phyloP scores from a whole-genome alignment of 176 grass and related monocot genomes.

The Coix lacrymajobi region DNA sequence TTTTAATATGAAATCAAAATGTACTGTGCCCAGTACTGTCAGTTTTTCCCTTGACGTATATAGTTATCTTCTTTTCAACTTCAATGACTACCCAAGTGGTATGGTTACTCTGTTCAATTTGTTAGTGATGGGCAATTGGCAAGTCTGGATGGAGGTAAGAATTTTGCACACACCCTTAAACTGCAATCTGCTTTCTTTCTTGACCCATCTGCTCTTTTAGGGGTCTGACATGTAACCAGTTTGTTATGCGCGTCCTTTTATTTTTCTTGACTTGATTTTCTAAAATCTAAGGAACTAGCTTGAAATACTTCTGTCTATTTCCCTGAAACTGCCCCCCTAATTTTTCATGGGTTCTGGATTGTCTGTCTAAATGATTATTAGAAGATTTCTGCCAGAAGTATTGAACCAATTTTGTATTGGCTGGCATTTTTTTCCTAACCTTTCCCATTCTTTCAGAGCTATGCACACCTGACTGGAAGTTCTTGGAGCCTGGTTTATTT shows the following conservation, averaged over 20 bases:
- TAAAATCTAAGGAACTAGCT: background rate
- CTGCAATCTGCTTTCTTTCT: background rate
- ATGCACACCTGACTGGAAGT: slow-evolving; percentile 80
- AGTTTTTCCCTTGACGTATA: slow-evolving; percentile 52
- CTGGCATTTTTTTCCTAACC: slow-evolving; percentile 16
- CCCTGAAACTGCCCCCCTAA: background rate
- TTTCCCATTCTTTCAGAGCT: slow-evolving; percentile 64
- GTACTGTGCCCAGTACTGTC: background rate
- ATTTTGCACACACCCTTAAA: background rate
- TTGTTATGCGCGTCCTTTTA: background rate
- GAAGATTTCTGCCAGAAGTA: slow-evolving; percentile 7
- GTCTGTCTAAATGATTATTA: background rate
- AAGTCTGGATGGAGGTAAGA: slow-evolving; percentile 89
- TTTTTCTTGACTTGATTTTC: background rate
- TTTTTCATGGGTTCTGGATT: background rate
- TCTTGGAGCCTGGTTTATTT: slow-evolving; percentile 90
- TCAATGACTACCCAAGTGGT: slow-evolving; percentile 97
- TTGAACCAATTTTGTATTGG: background rate
- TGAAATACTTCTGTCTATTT: background rate
- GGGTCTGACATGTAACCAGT: background rate
- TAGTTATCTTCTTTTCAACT: slow-evolving; percentile 98
- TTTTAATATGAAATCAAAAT: slow-evolving; percentile 1
- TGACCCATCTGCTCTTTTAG: background rate
- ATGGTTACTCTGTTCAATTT: slow-evolving; percentile 99
- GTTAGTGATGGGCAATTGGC: slow-evolving; percentile 95